These are phyloP conservation scores for Hygrocybe coccinea DNA, from an alignment of 768 basidiomycete species.

Conservation along the genomic window DNA sequence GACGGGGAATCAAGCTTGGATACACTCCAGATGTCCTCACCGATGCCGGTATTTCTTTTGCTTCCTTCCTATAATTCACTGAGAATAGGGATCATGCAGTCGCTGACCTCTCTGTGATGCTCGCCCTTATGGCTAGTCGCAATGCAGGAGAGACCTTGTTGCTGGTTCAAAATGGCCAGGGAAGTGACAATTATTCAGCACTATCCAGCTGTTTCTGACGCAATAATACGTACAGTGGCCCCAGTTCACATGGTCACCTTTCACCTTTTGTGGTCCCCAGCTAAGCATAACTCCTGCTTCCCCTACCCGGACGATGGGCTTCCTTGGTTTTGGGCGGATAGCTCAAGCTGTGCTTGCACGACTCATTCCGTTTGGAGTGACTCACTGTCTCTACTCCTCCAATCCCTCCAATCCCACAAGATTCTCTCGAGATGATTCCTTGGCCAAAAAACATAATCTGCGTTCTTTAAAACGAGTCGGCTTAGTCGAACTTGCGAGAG, in stretches of 20 bases:
- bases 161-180: constrained; percentile 67
- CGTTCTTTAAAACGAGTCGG: constrained; percentile 54
- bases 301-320: constrained; percentile 60
- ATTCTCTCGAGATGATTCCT: constrained; percentile 33
- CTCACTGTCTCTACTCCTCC: constrained; percentile 62
- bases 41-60: constrained; percentile 60
- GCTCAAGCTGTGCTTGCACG: constrained; percentile 78
- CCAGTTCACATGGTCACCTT: constrained; percentile 71
- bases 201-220: background rate
- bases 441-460: constrained; percentile 30
- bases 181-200: constrained; percentile 26
- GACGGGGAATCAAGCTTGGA: constrained; percentile 67
- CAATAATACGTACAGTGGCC: constrained; percentile 61
- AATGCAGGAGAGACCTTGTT: constrained; percentile 60
- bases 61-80: background rate
- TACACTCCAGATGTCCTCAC: constrained; percentile 94
- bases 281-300: constrained; percentile 37
- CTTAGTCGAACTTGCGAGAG: constrained; percentile 61
- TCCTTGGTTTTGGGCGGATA: constrained; percentile 94
- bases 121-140: constrained; percentile 90
- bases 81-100: constrained; percentile 41
- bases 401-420: constrained; percentile 46
- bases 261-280: constrained; percentile 80
- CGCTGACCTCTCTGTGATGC: constrained; percentile 86
- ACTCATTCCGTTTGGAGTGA: constrained; percentile 78